Conservation (phyloP, 2,329 filamentous ascomycete species). For the Lachnellula hyalina region DNA sequence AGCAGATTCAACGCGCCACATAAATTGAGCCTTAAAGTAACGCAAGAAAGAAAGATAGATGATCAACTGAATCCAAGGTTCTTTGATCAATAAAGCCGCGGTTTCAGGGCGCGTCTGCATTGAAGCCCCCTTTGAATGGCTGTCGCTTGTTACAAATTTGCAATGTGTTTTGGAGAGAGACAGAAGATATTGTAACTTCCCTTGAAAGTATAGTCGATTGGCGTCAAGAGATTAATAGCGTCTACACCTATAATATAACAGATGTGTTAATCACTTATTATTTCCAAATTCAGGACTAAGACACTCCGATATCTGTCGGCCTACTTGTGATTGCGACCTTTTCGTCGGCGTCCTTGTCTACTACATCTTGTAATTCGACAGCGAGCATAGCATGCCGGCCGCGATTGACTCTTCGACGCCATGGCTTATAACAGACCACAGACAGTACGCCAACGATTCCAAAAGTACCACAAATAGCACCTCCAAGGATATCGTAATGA, state of each 20-base stretch:
- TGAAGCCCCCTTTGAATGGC: too few species aligned
- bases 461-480: constrained; percentile 80
- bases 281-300: not conserved
- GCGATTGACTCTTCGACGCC: constrained; percentile 56
- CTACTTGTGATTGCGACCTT: not conserved
- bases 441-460: constrained; percentile 60
- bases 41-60: too few species aligned
- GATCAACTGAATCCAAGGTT: too few species aligned
- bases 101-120: too few species aligned
- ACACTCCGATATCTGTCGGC: not conserved
- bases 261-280: not conserved
- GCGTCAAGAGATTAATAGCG: too few species aligned
- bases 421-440: constrained; percentile 72
- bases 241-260: too few species aligned
- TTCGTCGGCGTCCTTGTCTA: not conserved
- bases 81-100: too few species aligned
- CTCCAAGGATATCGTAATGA: constrained; percentile 81
- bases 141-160: too few species aligned
- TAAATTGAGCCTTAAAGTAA: too few species aligned
- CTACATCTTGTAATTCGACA: not conserved
- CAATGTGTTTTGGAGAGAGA: too few species aligned
- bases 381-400: not conserved
- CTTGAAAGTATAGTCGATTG: too few species aligned
- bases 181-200: too few species aligned
- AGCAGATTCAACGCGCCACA: not conserved